Evolutionary conservation across 176 grass and related monocot species (phyloP).

Genomic region (Musa schizocarpa): DNA sequence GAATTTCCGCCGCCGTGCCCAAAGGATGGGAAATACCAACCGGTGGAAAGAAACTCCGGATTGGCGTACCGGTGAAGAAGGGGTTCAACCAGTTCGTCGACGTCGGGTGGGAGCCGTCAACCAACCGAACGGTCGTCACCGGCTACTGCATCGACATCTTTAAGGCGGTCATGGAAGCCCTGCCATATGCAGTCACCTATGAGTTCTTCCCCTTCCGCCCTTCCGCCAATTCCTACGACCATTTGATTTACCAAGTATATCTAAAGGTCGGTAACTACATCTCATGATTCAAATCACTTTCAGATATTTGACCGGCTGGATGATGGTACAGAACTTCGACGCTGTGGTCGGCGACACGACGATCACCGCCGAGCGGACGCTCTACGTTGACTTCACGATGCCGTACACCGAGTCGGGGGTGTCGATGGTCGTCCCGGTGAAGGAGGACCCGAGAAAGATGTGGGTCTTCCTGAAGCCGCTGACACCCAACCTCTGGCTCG

Average conservation of each 20-base stretch:
- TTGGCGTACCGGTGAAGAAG: constrained; percentile 40
- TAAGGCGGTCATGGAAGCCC: constrained; percentile 21
- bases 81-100: constrained; percentile 46
- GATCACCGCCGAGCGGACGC: constrained; percentile 30
- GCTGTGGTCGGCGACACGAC: constrained; percentile 53
- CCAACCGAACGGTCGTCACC: constrained; percentile 10
- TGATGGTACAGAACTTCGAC: constrained; percentile 33
- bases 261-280: constrained; percentile 21
- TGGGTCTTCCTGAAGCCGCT: constrained; percentile 56
- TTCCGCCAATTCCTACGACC: constrained; percentile 35
- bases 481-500: constrained; percentile 37
- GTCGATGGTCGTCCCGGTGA: constrained; percentile 38
- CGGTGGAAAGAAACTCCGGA: constrained; percentile 21
- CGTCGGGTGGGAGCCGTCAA: constrained; percentile 24
- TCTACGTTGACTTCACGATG: constrained; percentile 55
- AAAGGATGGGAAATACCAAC: constrained; percentile 41
- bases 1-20: constrained; percentile 6
- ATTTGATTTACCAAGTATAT: constrained; percentile 47
- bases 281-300: too few species aligned
- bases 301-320: not conserved
- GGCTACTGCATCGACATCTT: constrained; percentile 72
- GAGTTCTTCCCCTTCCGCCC: constrained; percentile 25
- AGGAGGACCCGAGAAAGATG: constrained; percentile 15
- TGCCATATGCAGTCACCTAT: constrained; percentile 32
- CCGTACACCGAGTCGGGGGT: constrained; percentile 54